Evolutionary conservation across 257 asterid genomes (phyloP).

Genomic region (Capsicum pubescens): DNA sequence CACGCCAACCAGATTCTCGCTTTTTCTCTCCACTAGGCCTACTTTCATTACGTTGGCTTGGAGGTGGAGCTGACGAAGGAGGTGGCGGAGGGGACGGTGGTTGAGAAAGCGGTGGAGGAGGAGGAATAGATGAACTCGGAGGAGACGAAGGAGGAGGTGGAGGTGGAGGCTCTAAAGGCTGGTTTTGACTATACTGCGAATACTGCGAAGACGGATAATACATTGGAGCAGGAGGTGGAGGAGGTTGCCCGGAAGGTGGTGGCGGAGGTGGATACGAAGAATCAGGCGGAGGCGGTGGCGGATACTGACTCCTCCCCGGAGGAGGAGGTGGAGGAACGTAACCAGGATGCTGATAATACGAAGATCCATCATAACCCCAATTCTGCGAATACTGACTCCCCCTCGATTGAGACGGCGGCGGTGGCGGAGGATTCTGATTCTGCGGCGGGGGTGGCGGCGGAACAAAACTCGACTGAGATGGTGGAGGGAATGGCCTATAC

Average conservation of each 20-base stretch:
- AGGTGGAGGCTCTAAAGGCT: constrained; percentile 44
- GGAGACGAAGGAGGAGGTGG: constrained; percentile 56
- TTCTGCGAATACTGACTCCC: constrained; percentile 40
- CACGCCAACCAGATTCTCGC: constrained; percentile 44
- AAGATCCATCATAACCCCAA: constrained; percentile 48
- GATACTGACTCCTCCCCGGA: constrained; percentile 52
- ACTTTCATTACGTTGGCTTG: constrained; percentile 41
- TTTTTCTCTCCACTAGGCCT: constrained; percentile 49
- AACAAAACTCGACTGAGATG: constrained; percentile 55
- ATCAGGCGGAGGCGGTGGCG: constrained; percentile 82
- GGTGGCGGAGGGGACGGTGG: constrained; percentile 79
- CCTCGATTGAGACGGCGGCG: constrained; percentile 52
- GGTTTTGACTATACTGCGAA: constrained; percentile 50
- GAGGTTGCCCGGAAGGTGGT: constrained; percentile 54
- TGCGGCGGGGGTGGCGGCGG: constrained; percentile 70
- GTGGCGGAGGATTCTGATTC: constrained; percentile 52
- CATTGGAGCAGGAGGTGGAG: constrained; percentile 37
- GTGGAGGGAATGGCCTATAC: constrained; percentile 87
- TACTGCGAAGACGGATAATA: constrained; percentile 52
- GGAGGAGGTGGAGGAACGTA: constrained; percentile 60
- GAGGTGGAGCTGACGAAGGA: constrained; percentile 47
- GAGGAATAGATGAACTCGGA: constrained; percentile 49
- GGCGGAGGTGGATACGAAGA: constrained; percentile 72
- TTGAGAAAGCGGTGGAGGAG: constrained; percentile 66
- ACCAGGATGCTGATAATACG: constrained; percentile 51